These are phyloP conservation scores for Xylariaceae sp. DNA, from an alignment of 2,329 filamentous ascomycete species.

Conservation along the genomic window DNA sequence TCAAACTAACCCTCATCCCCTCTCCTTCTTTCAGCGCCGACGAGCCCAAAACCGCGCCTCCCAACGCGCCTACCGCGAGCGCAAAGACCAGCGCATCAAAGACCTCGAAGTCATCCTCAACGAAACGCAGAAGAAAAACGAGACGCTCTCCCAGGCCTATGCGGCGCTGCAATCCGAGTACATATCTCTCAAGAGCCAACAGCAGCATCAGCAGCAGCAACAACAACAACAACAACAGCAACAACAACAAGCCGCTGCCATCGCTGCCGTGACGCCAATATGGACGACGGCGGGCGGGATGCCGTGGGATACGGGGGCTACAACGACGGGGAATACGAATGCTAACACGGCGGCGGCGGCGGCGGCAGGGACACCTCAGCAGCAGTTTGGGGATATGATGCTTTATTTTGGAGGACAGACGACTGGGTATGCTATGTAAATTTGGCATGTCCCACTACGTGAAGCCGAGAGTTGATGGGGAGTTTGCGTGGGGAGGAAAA, in stretches of 20 bases:
- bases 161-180: constrained; percentile 43
- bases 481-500: too few species aligned
- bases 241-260: too few species aligned
- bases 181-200: constrained; percentile 35
- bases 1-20: too few species aligned
- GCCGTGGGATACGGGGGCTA: background rate
- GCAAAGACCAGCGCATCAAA: constrained; percentile 60
- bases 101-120: constrained; percentile 54
- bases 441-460: background rate
- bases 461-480: background rate
- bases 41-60: constrained; percentile 57
- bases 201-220: constrained; percentile 1
- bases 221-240: too few species aligned
- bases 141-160: constrained; percentile 50
- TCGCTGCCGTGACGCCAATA: background rate
- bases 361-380: too few species aligned
- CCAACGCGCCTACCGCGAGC: constrained; percentile 55
- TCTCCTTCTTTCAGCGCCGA: constrained; percentile 40
- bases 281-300: background rate
- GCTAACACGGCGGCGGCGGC: too few species aligned
- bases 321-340: background rate
- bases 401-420: background rate
- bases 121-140: constrained; percentile 50
- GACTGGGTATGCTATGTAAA: background rate
- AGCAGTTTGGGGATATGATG: background rate